Conservation (phyloP, 2,329 filamentous ascomycete species). For the Leptoxyphium fumago region DNA sequence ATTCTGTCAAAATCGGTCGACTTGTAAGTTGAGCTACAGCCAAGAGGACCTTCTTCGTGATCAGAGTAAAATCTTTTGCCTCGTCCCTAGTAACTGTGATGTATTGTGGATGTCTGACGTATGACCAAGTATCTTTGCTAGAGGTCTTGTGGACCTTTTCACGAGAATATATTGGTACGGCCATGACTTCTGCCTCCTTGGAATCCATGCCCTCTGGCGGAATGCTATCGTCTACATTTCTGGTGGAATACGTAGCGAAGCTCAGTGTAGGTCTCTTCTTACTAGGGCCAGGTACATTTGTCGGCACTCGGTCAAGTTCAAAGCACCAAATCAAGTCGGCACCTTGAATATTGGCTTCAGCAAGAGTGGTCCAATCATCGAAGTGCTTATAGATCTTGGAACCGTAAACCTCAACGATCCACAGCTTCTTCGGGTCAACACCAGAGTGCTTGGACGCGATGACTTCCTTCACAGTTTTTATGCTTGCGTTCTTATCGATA, state of each 20-base stretch:
- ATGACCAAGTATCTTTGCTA: constrained; percentile 26
- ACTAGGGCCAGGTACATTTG: constrained; percentile 53
- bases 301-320: constrained; percentile 66
- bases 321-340: constrained; percentile 54
- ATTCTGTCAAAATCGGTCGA: constrained; percentile 45
- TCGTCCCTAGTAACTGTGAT: constrained; percentile 65
- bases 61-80: constrained; percentile 50
- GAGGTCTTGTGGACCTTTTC: constrained; percentile 22
- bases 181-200: constrained; percentile 47
- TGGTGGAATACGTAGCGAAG: constrained; percentile 27
- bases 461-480: constrained; percentile 51
- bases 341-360: constrained; percentile 51
- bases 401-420: constrained; percentile 70
- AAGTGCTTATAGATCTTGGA: constrained; percentile 78
- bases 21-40: constrained; percentile 66
- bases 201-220: constrained; percentile 38
- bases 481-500: constrained; percentile 58
- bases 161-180: constrained; percentile 59
- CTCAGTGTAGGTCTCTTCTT: constrained; percentile 33
- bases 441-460: constrained; percentile 39
- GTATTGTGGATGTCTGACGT: constrained; percentile 36
- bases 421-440: constrained; percentile 46
- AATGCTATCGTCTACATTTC: constrained; percentile 29
- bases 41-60: constrained; percentile 66
- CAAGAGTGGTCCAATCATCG: constrained; percentile 50